Conservation (phyloP, 2,329 filamentous ascomycete genomes). For the Ophiostoma himal-ulmi region DNA sequence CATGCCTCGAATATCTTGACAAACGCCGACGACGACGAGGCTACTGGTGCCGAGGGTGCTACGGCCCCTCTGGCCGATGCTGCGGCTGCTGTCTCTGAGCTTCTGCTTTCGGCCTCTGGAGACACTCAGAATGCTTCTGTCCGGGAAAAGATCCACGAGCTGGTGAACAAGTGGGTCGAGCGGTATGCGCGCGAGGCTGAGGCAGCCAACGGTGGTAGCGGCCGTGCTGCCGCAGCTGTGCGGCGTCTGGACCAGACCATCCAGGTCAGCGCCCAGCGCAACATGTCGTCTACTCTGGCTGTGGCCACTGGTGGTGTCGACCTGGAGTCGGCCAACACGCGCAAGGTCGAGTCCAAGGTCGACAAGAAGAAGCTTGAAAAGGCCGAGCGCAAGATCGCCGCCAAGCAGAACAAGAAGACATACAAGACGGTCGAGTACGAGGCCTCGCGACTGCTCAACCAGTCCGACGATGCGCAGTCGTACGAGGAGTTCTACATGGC, state of each 20-base stretch:
- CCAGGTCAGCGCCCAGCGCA: conserved; percentile 87
- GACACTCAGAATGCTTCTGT: conserved; percentile 60
- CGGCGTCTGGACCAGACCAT: conserved; percentile 89
- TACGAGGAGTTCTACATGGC: conserved; percentile 99
- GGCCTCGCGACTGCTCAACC: conserved; percentile 79
- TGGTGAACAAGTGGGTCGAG: conserved; percentile 86
- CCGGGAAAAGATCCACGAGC: conserved; percentile 69
- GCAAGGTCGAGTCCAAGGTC: conserved; percentile 95
- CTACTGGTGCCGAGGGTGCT: conserved; percentile 39
- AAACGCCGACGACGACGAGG: conserved; percentile 63
- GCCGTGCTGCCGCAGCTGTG: conserved; percentile 61
- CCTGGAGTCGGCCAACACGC: conserved; percentile 82
- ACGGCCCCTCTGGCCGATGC: conserved; percentile 75
- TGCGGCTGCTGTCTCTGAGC: conserved; percentile 73
- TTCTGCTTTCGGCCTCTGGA: conserved; percentile 90
- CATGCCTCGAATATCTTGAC: conserved; percentile 84
- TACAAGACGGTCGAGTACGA: conserved; percentile 99
- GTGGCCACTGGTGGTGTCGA: conserved; percentile 80
- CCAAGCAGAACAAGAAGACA: conserved; percentile 96
- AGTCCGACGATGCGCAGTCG: conserved; percentile 75
- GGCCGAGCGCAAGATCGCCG: conserved; percentile 92
- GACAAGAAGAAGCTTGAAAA: conserved; percentile 99
- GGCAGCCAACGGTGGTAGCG: conserved; percentile 42
- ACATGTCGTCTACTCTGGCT: conserved; percentile 92
- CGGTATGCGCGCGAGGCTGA: conserved; percentile 60